Evolutionary conservation across 768 basidiomycete genomes (phyloP).

Genomic region (Suillus tomentosus): DNA sequence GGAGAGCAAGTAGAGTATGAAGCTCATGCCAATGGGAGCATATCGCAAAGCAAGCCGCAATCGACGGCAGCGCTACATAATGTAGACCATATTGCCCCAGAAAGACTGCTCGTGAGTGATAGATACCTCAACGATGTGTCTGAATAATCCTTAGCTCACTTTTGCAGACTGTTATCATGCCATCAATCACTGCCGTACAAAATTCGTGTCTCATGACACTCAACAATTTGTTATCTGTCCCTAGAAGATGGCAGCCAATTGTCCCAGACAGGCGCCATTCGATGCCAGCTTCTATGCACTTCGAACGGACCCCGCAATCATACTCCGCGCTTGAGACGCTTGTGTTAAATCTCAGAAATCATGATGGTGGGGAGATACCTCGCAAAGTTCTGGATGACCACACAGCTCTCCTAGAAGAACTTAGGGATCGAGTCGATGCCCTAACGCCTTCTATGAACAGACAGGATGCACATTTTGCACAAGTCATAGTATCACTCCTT

Average conservation of each 20-base stretch:
- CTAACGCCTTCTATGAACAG: conserved; percentile 45
- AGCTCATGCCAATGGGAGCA: neutral
- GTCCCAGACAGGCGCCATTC: conserved; percentile 7
- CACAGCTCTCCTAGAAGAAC: conserved; percentile 58
- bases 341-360: conserved; percentile 59
- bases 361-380: conserved; percentile 37
- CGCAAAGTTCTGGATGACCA: conserved; percentile 49
- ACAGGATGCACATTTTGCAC: conserved; percentile 64
- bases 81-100: neutral
- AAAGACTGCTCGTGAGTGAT: conserved; percentile 4
- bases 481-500: conserved; percentile 68
- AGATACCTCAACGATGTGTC: neutral
- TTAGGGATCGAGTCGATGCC: conserved; percentile 53
- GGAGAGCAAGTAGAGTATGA: conserved; percentile 25
- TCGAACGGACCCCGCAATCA: conserved; percentile 34
- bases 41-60: conserved; percentile 2
- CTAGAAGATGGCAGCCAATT: conserved; percentile 24
- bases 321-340: conserved; percentile 60
- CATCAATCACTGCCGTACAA: conserved; percentile 75
- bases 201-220: conserved; percentile 75
- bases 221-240: conserved; percentile 62
- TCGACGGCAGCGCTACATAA: neutral
- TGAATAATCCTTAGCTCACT: neutral
- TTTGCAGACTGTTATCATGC: conserved; percentile 58
- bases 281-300: conserved; percentile 27